These are phyloP conservation scores for Ceratobasidium sp. DNA, from an alignment of 1,284 basidiomycete species.

Conservation along the genomic window DNA sequence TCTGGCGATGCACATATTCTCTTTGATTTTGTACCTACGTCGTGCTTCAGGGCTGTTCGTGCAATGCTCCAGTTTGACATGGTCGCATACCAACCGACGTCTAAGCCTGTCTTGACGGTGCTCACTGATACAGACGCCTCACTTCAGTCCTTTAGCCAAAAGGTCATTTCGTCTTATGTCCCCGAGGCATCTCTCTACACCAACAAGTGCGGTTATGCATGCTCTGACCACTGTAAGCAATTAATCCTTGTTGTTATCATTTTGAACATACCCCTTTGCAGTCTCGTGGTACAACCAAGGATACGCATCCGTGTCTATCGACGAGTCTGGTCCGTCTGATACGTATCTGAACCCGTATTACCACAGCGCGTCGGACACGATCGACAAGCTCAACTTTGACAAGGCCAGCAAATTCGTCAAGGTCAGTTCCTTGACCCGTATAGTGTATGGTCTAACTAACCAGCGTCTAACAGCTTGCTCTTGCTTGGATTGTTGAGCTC, in stretches of 20 bases:
- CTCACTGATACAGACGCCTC: conserved; percentile 41
- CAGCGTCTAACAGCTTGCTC: conserved; percentile 25
- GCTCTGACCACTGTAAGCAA: conserved; percentile 43
- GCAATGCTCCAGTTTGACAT: conserved; percentile 48
- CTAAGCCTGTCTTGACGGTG: conserved; percentile 44
- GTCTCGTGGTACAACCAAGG: conserved; percentile 46
- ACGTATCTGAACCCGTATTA: conserved; percentile 46
- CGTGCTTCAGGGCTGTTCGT: conserved; percentile 15
- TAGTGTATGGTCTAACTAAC: neutral
- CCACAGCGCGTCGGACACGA: conserved; percentile 43
- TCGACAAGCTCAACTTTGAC: conserved; percentile 42
- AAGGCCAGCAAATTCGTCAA: conserved; percentile 48
- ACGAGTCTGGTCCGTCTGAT: conserved; percentile 42
- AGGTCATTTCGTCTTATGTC: conserved; percentile 42
- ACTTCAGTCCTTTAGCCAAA: conserved; percentile 39
- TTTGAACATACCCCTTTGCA: neutral
- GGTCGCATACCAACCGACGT: conserved; percentile 43
- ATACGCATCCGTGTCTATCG: conserved; percentile 37
- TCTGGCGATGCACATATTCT: neutral
- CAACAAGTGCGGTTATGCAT: conserved; percentile 46
- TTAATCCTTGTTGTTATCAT: too few species aligned
- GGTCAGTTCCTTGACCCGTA: neutral
- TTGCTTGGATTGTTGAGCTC: conserved; percentile 46
- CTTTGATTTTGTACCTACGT: neutral
- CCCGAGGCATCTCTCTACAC: conserved; percentile 45